phyloP scores from a whole-genome alignment of 2,329 filamentous ascomycete species.

The Ophiostoma novo-ulmi region DNA sequence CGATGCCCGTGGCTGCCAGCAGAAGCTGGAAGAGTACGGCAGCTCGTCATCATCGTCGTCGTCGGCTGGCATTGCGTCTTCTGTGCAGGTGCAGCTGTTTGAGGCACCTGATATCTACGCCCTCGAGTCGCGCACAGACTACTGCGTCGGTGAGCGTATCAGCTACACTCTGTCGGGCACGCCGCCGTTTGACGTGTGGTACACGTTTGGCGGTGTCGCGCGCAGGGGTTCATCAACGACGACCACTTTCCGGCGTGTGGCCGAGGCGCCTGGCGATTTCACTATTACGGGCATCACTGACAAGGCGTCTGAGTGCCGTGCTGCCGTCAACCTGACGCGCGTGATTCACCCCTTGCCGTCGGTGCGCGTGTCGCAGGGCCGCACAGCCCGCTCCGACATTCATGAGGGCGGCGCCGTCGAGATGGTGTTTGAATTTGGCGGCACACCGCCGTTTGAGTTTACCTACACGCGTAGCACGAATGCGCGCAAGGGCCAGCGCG shows the following conservation, averaged over 20 bases:
- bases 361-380: constrained; percentile 82
- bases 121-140: constrained; percentile 77
- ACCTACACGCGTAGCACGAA: constrained; percentile 92
- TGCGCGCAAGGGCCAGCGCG: constrained; percentile 67
- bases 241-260: constrained; percentile 86
- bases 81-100: constrained; percentile 86
- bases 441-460: constrained; percentile 94
- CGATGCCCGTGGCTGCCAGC: constrained; percentile 80
- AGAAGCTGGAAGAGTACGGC: constrained; percentile 41
- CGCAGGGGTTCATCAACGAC: constrained; percentile 74
- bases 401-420: constrained; percentile 94
- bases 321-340: constrained; percentile 71
- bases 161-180: constrained; percentile 87
- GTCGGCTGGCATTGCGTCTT: constrained; percentile 41
- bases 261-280: constrained; percentile 85
- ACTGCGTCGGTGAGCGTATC: constrained; percentile 92
- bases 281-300: constrained; percentile 82
- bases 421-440: constrained; percentile 91
- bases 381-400: constrained; percentile 78
- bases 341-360: constrained; percentile 87
- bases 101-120: constrained; percentile 88
- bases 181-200: constrained; percentile 87
- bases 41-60: constrained; percentile 55
- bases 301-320: constrained; percentile 80
- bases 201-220: constrained; percentile 74